Percentiles rank a stretch among this genome's conserved stretches.
Evolutionary conservation across 2,329 filamentous ascomycete species (phyloP).

Genomic region (Colletotrichum phormii): DNA sequence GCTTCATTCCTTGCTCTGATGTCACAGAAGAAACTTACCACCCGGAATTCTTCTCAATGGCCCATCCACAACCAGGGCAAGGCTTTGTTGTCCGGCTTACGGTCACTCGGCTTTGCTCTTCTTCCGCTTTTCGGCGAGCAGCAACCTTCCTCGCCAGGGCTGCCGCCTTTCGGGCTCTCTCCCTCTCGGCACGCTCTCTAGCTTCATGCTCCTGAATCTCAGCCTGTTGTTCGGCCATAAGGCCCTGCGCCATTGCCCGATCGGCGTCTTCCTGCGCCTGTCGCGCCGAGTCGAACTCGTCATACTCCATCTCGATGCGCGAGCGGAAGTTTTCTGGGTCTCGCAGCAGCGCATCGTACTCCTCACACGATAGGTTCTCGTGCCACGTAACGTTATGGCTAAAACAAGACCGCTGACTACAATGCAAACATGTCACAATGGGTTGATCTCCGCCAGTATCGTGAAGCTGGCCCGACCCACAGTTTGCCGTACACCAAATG

Average conservation of each 20-base stretch:
- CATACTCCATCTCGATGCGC: slow-evolving; percentile 53
- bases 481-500: slow-evolving; percentile 64
- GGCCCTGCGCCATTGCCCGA: slow-evolving; percentile 46
- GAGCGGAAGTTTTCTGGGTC: slow-evolving; percentile 54
- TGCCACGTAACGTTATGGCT: slow-evolving; percentile 57
- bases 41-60: slow-evolving; percentile 54
- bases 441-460: slow-evolving; percentile 51
- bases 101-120: slow-evolving; percentile 45
- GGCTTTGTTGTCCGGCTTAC: slow-evolving; percentile 49
- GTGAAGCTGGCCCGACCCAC: slow-evolving; percentile 65
- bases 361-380: slow-evolving; percentile 52
- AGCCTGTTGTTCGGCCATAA: slow-evolving; percentile 46
- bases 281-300: slow-evolving; percentile 56
- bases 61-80: slow-evolving; percentile 51
- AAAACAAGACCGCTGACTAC: slow-evolving; percentile 55
- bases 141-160: slow-evolving; percentile 37
- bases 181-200: slow-evolving; percentile 40
- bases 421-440: slow-evolving; percentile 54
- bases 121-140: slow-evolving; percentile 46
- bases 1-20: neutral
- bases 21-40: slow-evolving; percentile 48
- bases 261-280: slow-evolving; percentile 61
- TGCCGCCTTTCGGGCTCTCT: slow-evolving; percentile 42
- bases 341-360: slow-evolving; percentile 53
- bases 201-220: slow-evolving; percentile 41